A percentile compares a stretch with the other conserved stretches of the same genome.
phyloP scores from a whole-genome alignment of 2,329 filamentous ascomycete genomes.

The Colletotrichum cereale region DNA sequence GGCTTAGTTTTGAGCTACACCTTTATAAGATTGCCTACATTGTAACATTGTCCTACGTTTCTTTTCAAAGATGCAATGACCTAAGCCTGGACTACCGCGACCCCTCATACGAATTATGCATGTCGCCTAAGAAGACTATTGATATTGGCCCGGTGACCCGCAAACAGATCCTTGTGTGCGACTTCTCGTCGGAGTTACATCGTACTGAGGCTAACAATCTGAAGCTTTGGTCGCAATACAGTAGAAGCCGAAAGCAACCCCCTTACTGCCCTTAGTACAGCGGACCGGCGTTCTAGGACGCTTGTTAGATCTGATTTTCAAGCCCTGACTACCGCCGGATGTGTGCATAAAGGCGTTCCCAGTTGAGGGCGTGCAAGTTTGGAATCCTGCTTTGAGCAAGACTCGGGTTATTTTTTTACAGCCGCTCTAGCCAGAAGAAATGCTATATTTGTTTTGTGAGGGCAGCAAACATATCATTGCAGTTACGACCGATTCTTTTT shows the following conservation, averaged over 20 bases:
- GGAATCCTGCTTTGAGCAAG: no score
- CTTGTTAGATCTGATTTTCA: neutral
- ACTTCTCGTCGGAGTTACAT: neutral
- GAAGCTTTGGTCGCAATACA: accelerated
- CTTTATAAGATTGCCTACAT: neutral
- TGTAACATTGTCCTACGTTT: neutral
- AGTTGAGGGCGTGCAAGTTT: no score
- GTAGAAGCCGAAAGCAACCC: no score
- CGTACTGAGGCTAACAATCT: neutral
- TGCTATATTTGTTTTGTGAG: no score
- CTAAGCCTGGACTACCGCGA: neutral
- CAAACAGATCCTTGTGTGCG: neutral
- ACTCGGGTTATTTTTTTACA: no score
- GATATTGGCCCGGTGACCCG: neutral
- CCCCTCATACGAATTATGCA: constrained; percentile 1
- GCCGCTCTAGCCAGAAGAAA: accelerated
- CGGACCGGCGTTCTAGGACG: neutral
- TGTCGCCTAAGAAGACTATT: neutral
- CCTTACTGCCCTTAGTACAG: neutral
- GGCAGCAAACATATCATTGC: no score
- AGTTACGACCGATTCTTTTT: no score
- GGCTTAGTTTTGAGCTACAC: no score
- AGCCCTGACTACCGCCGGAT: neutral
- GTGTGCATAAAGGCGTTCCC: neutral
- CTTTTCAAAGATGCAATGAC: no score